Conservation (phyloP, 345 rosid genomes). For the Populus deltoides region DNA sequence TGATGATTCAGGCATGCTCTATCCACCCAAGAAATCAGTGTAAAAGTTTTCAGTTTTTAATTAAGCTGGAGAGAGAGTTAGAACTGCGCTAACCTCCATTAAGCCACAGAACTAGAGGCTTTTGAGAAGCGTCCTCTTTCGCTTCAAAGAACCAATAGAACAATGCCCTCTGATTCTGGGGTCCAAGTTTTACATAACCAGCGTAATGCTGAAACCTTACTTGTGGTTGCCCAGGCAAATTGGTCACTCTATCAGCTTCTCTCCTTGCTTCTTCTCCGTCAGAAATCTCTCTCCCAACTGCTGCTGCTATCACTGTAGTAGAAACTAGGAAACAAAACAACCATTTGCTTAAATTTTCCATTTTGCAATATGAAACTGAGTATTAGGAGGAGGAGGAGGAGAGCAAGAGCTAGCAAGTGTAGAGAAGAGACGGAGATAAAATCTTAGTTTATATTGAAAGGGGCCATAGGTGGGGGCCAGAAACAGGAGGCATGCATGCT, state of each 20-base stretch:
- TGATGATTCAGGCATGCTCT: too few relatives aligned
- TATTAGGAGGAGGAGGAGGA: too few relatives aligned
- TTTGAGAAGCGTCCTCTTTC: constrained; percentile 22
- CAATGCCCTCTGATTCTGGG: constrained; percentile 37
- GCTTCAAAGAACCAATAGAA: constrained; percentile 82
- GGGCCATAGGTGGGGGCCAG: too few relatives aligned
- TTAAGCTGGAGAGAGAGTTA: too few relatives aligned
- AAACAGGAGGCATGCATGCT: too few relatives aligned
- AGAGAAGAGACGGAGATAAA: too few relatives aligned
- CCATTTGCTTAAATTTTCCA: background rate
- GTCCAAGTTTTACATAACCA: constrained; percentile 49
- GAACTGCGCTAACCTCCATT: constrained; percentile 48
- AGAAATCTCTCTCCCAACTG: background rate
- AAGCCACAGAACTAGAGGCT: constrained; percentile 76
- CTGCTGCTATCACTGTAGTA: background rate
- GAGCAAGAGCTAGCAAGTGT: too few relatives aligned
- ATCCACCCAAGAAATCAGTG: too few relatives aligned
- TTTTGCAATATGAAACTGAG: background rate
- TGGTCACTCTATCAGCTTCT: constrained; percentile 42
- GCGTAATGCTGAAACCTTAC: constrained; percentile 55
- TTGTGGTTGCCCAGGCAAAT: constrained; percentile 59
- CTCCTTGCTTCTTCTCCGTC: background rate
- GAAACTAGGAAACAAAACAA: background rate
- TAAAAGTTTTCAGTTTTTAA: too few relatives aligned
- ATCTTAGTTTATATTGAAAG: too few relatives aligned